Evolutionary conservation across 169 alveolate genomes (phyloP).

Genomic region (Eimeria tenella): DNA sequence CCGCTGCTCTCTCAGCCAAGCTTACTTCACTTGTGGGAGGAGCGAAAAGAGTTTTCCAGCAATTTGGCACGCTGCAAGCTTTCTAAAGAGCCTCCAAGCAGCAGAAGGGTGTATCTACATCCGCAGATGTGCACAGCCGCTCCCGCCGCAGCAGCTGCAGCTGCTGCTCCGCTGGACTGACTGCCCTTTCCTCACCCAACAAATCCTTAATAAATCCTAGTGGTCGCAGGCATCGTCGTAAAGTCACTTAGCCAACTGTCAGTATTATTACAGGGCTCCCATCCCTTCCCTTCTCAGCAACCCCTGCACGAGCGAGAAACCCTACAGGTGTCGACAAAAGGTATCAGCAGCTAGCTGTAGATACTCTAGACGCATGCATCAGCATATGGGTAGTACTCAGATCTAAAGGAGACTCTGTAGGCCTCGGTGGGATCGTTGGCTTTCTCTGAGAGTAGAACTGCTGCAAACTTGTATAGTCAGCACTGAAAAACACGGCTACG

Average conservation of each 20-base stretch:
- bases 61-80: background rate
- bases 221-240: background rate
- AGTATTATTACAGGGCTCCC: background rate
- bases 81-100: background rate
- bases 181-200: background rate
- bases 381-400: too few species aligned
- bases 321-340: too few species aligned
- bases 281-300: too few species aligned
- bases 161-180: background rate
- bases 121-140: background rate
- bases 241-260: background rate
- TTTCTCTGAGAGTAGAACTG: too few species aligned
- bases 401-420: too few species aligned
- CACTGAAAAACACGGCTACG: too few species aligned
- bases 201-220: background rate
- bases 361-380: too few species aligned
- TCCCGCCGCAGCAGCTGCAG: slow-evolving; percentile 2
- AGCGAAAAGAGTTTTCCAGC: background rate
- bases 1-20: background rate
- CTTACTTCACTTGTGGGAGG: background rate
- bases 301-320: too few species aligned
- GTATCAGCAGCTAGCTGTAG: too few species aligned
- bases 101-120: slow-evolving; percentile 16
- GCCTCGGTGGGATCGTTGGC: too few species aligned
- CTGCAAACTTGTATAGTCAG: too few species aligned